Conservation (phyloP, 768 basidiomycete species). For the Nidularia sp. region DNA sequence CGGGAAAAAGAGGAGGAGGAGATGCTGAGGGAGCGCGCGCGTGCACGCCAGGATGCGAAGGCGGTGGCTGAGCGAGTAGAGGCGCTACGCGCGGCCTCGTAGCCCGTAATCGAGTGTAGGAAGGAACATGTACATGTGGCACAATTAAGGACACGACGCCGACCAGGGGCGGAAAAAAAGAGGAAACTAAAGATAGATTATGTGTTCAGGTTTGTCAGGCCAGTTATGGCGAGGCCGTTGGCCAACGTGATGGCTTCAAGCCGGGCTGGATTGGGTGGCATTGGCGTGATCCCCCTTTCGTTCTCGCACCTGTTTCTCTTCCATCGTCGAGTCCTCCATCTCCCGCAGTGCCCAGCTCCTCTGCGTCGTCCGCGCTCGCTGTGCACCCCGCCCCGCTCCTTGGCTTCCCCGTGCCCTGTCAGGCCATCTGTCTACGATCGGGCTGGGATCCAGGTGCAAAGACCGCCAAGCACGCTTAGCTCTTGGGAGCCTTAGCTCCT, state of each 20-base stretch:
- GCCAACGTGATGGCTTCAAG: too few relatives aligned
- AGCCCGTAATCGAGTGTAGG: background rate
- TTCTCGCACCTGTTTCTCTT: slow-evolving; percentile 7
- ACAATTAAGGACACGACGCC: too few relatives aligned
- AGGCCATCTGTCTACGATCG: background rate
- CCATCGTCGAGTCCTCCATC: slow-evolving; percentile 8
- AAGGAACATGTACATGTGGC: too few relatives aligned
- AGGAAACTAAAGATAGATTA: background rate
- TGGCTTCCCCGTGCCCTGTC: background rate
- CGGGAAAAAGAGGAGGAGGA: slow-evolving; percentile 27
- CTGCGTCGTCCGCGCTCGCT: slow-evolving; percentile 13
- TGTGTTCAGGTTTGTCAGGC: background rate
- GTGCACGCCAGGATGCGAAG: slow-evolving; percentile 46
- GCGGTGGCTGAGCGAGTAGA: slow-evolving; percentile 20
- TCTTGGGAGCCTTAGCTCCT: too few relatives aligned
- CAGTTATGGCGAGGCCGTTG: too few relatives aligned
- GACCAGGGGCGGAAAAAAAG: too few relatives aligned
- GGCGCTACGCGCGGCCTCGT: slow-evolving; percentile 4
- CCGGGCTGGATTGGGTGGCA: too few relatives aligned
- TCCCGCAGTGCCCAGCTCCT: too few relatives aligned
- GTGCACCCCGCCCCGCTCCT: background rate
- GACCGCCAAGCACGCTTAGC: too few relatives aligned
- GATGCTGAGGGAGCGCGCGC: slow-evolving; percentile 30
- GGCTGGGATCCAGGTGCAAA: background rate
- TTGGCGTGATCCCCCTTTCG: too few relatives aligned